Evolutionary conservation across 495 filamentous ascomycete genomes (phyloP), one percentile per base, ranked within the genome.

Genomic region (Penicillium paxilli): DNA sequence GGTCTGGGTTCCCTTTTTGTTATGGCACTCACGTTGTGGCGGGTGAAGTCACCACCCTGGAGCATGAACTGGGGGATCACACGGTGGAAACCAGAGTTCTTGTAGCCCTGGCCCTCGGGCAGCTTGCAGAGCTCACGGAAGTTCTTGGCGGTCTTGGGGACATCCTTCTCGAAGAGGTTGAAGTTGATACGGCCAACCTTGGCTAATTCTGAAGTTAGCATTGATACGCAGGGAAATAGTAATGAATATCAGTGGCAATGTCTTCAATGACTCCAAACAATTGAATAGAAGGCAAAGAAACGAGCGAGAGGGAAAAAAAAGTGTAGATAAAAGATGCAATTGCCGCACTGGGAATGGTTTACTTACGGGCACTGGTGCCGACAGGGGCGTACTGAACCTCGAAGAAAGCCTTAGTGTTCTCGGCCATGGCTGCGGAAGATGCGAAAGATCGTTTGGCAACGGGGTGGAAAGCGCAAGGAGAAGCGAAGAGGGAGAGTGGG

Each of bases 21-120:
- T n/a, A n/a, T n/a, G 17, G 17, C 19, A 76, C 87, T 75, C 70
- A 92, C 90, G 70, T 99, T 93, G 69, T 86, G 85, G 55, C 83
- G 86, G 54, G 94, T 99, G 80, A 98, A 99, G 76, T 99, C 94
- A 74, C 94, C 94, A 64, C 94, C 94, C 77, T 99, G 94, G 71
- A 97, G 89, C 94, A 99, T 99, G 81, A 99, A 99, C 55, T 87
- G 73, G 72, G 96, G 96, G 78, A 99, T 99, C 61, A 99, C 85
- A 54, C 94, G 89, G 80, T 99, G 94, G 86, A 99, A 99, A 54
- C 54, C 68, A 49, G 88, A 93, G 65, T 87, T 90, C 75, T 94
- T 91, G 87, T 91, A 99, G 45, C 91, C 90, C 44, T 84, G 60
- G 23, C 92, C 93, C 73, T 96, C 86, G 80, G 95, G 89, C 38